Percentiles rank a stretch among this genome's conserved stretches.
Evolutionary conservation across 805 yeast genomes (phyloP).

Genomic region (Saturnispora saitoi): DNA sequence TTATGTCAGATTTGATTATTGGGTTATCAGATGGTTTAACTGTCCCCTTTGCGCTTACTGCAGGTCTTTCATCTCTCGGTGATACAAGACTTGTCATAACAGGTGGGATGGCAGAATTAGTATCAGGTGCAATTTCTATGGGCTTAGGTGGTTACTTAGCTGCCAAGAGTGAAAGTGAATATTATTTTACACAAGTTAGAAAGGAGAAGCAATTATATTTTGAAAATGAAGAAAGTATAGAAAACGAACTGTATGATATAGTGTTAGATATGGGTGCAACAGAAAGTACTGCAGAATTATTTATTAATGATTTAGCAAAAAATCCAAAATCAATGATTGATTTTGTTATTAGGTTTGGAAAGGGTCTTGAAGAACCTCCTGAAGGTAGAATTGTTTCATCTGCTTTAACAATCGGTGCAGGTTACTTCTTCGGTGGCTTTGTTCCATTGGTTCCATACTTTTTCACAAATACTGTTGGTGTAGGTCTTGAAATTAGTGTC

Average conservation of each 20-base stretch:
- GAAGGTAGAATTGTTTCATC: slow-evolving; percentile 83
- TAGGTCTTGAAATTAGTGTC: slow-evolving; percentile 68
- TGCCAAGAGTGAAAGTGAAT: slow-evolving; percentile 80
- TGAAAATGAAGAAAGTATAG: slow-evolving; percentile 53
- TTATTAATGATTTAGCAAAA: slow-evolving; percentile 70
- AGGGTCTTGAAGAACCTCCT: slow-evolving; percentile 93
- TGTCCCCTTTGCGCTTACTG: slow-evolving; percentile 97
- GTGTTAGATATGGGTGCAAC: slow-evolving; percentile 65
- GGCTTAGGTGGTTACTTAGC: slow-evolving; percentile 96
- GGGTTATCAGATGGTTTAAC: slow-evolving; percentile 94
- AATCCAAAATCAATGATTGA: slow-evolving; percentile 74
- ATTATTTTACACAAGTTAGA: slow-evolving; percentile 61
- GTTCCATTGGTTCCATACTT: slow-evolving; percentile 89
- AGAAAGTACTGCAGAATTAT: slow-evolving; percentile 63
- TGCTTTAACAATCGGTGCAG: slow-evolving; percentile 82
- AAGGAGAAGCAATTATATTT: slow-evolving; percentile 62
- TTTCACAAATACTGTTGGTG: slow-evolving; percentile 64
- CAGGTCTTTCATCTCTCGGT: slow-evolving; percentile 88
- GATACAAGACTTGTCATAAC: slow-evolving; percentile 85
- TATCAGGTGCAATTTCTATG: slow-evolving; percentile 96
- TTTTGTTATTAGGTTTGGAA: slow-evolving; percentile 79
- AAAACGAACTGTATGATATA: slow-evolving; percentile 74
- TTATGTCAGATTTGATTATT: slow-evolving; percentile 86
- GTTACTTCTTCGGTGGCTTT: slow-evolving; percentile 88
- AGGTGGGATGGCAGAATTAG: slow-evolving; percentile 96